Percentiles rank a stretch among this genome's conserved stretches.
phyloP scores from a whole-genome alignment of 1,284 basidiomycete genomes.

The Ustilago trichophora region DNA sequence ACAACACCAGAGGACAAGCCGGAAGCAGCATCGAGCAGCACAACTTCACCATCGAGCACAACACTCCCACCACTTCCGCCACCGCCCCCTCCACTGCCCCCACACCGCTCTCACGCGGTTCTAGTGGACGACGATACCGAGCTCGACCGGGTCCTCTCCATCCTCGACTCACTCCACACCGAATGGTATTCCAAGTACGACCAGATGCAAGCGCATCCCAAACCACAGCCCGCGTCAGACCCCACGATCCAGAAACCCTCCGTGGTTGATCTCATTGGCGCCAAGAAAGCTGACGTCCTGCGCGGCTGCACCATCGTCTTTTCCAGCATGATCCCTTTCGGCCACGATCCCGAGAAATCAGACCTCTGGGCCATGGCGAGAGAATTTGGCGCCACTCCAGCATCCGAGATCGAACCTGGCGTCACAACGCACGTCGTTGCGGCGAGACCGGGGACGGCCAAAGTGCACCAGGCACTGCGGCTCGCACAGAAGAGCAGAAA shows the following conservation, averaged over 20 bases:
- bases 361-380: constrained; percentile 88
- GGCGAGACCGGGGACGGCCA: constrained; percentile 79
- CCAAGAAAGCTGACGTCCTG: constrained; percentile 79
- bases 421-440: constrained; percentile 88
- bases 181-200: constrained; percentile 73
- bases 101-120: constrained; percentile 72
- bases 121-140: constrained; percentile 89
- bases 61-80: constrained; percentile 14
- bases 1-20: not conserved
- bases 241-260: constrained; percentile 14
- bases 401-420: constrained; percentile 74
- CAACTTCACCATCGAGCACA: no score
- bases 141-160: constrained; percentile 77
- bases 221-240: constrained; percentile 2
- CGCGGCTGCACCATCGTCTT: constrained; percentile 83
- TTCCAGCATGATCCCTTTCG: constrained; percentile 90
- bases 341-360: constrained; percentile 78
- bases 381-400: constrained; percentile 86
- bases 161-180: constrained; percentile 79
- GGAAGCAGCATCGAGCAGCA: no score
- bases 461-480: constrained; percentile 78
- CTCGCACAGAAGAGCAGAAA: constrained; percentile 49
- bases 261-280: constrained; percentile 79
- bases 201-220: constrained; percentile 11
- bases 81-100: constrained; percentile 21